Conservation (phyloP, 768 basidiomycete species). For the Rhizopogon roseolus region DNA sequence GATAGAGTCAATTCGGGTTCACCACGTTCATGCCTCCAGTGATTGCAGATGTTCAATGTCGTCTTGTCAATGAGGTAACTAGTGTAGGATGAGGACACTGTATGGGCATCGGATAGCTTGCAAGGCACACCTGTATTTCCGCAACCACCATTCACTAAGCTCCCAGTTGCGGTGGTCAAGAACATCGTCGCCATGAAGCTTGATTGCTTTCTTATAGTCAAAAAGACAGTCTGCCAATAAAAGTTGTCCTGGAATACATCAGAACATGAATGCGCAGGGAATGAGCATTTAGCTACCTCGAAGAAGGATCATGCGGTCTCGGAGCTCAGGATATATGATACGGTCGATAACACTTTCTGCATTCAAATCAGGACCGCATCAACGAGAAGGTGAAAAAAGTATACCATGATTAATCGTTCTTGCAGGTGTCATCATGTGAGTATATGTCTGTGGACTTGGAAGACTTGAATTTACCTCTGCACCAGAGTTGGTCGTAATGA, state of each 20-base stretch:
- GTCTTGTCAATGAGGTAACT: constrained; percentile 79
- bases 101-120: background rate
- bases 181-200: constrained; percentile 87
- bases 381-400: constrained; percentile 13
- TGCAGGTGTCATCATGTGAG: constrained; percentile 5
- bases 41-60: constrained; percentile 69
- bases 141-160: constrained; percentile 76
- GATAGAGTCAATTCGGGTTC: constrained; percentile 62
- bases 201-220: constrained; percentile 63
- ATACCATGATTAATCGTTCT: constrained; percentile 83
- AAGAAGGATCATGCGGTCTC: constrained; percentile 87
- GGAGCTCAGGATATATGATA: constrained; percentile 82
- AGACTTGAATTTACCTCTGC: constrained; percentile 51
- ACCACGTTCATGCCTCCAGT: constrained; percentile 85
- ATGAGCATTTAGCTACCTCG: constrained; percentile 49
- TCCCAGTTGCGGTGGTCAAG: constrained; percentile 92
- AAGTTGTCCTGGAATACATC: constrained; percentile 52
- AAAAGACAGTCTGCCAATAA: constrained; percentile 77
- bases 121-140: constrained; percentile 63
- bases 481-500: constrained; percentile 86
- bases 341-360: constrained; percentile 89
- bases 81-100: constrained; percentile 2
- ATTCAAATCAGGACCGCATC: constrained; percentile 8
- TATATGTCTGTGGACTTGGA: background rate
- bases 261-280: constrained; percentile 4